A percentile compares a stretch with the other conserved stretches of the same genome.
phyloP scores from a whole-genome alignment of 2,329 filamentous ascomycete genomes.

The Calonectria honghensis region DNA sequence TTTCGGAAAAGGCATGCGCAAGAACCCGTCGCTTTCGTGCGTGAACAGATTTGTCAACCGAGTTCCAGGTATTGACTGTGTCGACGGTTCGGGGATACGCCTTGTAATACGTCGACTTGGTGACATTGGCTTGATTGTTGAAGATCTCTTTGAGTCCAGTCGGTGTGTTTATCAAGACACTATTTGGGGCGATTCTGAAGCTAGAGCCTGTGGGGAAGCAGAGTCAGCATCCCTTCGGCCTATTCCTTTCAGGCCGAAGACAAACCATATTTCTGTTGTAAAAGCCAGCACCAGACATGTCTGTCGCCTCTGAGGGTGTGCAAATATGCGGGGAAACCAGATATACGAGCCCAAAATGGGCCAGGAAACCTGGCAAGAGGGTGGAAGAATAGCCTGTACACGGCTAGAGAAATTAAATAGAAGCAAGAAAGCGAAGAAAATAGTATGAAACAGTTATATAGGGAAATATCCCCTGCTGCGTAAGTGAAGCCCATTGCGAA shows the following conservation, averaged over 20 bases:
- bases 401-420: neutral
- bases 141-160: conserved; percentile 46
- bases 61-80: conserved; percentile 47
- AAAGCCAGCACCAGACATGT: conserved; percentile 46
- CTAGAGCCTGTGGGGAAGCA: conserved; percentile 35
- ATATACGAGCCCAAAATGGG: conserved; percentile 71
- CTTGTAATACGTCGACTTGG: conserved; percentile 50
- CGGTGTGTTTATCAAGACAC: conserved; percentile 48
- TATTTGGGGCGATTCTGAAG: conserved; percentile 47
- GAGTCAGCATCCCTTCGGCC: neutral
- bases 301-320: conserved; percentile 47
- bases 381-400: conserved; percentile 65
- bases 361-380: conserved; percentile 72
- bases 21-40: conserved; percentile 48
- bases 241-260: too few relatives aligned
- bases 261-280: conserved; percentile 49
- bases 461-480: neutral
- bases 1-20: conserved; percentile 47
- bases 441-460: neutral
- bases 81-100: conserved; percentile 42
- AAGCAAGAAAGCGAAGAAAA: neutral
- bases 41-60: conserved; percentile 44
- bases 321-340: conserved; percentile 46
- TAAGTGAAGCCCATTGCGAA: neutral
- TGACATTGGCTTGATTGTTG: conserved; percentile 48